A percentile compares a stretch with the other conserved stretches of the same genome.
These are phyloP conservation scores for Cyclostephanos invisitatus DNA, from an alignment of 108 stramenopile genomes.

Conservation along the genomic window DNA sequence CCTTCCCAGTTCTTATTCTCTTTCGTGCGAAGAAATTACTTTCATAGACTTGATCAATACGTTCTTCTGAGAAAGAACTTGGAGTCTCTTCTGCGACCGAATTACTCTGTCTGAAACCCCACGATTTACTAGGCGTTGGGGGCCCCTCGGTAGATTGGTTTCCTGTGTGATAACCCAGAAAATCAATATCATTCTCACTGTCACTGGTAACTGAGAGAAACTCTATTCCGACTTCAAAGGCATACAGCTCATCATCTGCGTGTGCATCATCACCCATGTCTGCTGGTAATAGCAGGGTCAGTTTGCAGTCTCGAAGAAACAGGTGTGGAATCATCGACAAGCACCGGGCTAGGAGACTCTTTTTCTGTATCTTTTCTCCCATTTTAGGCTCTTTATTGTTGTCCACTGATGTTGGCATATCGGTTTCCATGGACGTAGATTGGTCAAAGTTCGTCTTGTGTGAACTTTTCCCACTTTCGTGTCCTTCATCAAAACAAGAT, in stretches of 20 bases:
- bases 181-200: conserved; percentile 61
- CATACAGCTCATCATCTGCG: conserved; percentile 48
- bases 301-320: conserved; percentile 68
- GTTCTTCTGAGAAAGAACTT: neutral
- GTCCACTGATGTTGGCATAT: conserved; percentile 5
- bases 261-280: conserved; percentile 33
- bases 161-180: conserved; percentile 47
- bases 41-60: conserved; percentile 7
- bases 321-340: conserved; percentile 74
- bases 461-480: conserved; percentile 13
- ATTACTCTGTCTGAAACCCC: conserved; percentile 9
- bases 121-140: conserved; percentile 9
- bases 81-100: conserved; percentile 7
- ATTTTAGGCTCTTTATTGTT: conserved; percentile 48
- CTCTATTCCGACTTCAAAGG: conserved; percentile 72
- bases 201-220: conserved; percentile 74
- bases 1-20: conserved; percentile 77
- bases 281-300: conserved; percentile 64
- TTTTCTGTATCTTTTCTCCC: conserved; percentile 69
- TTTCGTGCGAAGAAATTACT: conserved; percentile 60
- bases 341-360: conserved; percentile 57
- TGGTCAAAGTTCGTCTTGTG: conserved; percentile 26
- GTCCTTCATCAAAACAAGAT: conserved; percentile 29
- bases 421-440: conserved; percentile 21
- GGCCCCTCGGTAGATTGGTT: conserved; percentile 14